Evolutionary conservation across 495 filamentous ascomycete species (phyloP).

Genomic region (Penicillium manginii): DNA sequence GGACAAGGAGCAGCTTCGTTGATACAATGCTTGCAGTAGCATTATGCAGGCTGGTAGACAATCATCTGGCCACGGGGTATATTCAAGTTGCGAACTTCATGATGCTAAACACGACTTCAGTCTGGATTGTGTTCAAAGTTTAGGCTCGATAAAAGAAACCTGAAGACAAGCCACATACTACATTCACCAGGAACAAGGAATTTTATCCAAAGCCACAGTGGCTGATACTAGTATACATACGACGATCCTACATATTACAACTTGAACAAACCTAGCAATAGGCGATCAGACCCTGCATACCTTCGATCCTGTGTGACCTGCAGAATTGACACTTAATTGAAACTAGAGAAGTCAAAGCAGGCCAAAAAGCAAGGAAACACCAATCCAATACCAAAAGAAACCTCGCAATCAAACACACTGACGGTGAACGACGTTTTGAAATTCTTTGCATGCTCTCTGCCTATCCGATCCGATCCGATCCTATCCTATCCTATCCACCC

Average conservation of each 20-base stretch:
- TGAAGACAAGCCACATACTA: too few species aligned
- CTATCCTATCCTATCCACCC: not conserved
- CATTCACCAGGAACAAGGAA: not conserved
- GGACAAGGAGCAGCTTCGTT: not conserved
- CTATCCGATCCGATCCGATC: too few species aligned
- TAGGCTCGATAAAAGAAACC: too few species aligned
- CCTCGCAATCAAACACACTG: not conserved
- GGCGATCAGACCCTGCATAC: constrained; percentile 6
- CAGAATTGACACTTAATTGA: constrained; percentile 1
- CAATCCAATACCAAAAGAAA: not conserved
- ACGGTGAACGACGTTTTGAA: not conserved
- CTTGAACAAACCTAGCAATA: not conserved
- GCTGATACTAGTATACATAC: not conserved
- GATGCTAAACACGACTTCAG: too few species aligned
- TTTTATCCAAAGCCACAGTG: not conserved
- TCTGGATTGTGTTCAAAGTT: too few species aligned
- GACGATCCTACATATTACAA: not conserved
- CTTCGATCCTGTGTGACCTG: constrained; percentile 2
- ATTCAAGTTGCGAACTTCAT: not conserved
- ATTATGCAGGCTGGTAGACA: not conserved
- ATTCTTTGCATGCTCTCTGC: not conserved
- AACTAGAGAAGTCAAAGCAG: constrained; percentile 5
- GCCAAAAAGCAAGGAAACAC: not conserved
- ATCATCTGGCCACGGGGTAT: not conserved
- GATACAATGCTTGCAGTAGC: not conserved